Evolutionary conservation across 768 basidiomycete species (phyloP).

Genomic region (Pholiota molesta): DNA sequence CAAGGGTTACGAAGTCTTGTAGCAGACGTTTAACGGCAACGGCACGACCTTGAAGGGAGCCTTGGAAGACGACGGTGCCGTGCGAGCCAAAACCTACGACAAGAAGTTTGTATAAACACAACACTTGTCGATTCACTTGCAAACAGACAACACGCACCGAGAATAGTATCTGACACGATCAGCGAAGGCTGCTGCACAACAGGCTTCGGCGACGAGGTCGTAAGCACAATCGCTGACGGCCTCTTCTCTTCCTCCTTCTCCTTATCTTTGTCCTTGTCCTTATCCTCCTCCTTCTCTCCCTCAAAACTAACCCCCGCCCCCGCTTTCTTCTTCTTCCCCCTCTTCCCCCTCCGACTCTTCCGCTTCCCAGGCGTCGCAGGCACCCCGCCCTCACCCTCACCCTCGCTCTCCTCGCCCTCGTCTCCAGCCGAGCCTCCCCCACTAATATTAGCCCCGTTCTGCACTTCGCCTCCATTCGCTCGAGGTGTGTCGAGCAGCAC

Average conservation of each 20-base stretch:
- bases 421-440: slow-evolving; percentile 41
- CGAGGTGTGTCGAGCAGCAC: background rate
- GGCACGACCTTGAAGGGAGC: slow-evolving; percentile 93
- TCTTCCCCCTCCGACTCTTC: slow-evolving; percentile 50
- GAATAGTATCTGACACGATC: slow-evolving; percentile 70
- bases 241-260: slow-evolving; percentile 35
- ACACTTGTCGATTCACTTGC: background rate
- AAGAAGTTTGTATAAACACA: slow-evolving; percentile 9
- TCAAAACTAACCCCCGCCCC: slow-evolving; percentile 34
- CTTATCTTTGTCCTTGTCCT: slow-evolving; percentile 28
- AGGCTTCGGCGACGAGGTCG: slow-evolving; percentile 30
- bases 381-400: slow-evolving; percentile 25
- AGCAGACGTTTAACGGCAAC: slow-evolving; percentile 98
- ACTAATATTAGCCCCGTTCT: background rate
- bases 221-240: slow-evolving; percentile 22
- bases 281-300: slow-evolving; percentile 42
- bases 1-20: slow-evolving; percentile 94
- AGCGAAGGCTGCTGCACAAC: slow-evolving; percentile 49
- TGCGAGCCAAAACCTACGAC: slow-evolving; percentile 88
- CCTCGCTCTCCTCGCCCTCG: slow-evolving; percentile 30
- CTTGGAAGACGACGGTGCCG: slow-evolving; percentile 94
- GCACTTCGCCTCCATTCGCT: background rate
- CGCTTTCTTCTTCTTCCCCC: slow-evolving; percentile 56
- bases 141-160: slow-evolving; percentile 53
- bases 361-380: slow-evolving; percentile 43